Evolutionary conservation across 306 rosid species (phyloP).

Genomic region (Pyrus pyrifolia): DNA sequence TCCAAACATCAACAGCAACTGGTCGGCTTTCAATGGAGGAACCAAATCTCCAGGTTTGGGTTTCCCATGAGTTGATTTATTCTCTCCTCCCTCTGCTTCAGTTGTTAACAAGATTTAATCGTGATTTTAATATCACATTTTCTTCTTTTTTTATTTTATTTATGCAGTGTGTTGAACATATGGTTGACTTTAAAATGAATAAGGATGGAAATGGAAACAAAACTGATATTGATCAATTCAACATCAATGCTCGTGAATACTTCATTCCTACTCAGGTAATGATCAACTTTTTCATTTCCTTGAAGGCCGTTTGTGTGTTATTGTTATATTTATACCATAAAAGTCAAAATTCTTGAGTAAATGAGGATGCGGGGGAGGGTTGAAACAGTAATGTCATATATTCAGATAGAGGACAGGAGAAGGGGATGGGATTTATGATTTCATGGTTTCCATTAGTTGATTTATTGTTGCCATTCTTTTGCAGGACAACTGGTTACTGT

Average conservation of each 20-base stretch:
- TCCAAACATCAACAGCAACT: conserved; percentile 93
- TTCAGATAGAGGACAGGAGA: not conserved
- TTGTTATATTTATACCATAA: not conserved
- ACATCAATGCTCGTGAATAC: conserved; percentile 86
- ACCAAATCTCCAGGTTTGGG: conserved; percentile 91
- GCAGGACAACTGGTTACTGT: conserved; percentile 86
- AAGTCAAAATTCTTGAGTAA: not conserved
- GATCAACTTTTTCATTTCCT: not conserved
- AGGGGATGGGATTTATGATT: not conserved
- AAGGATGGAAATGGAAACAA: conserved; percentile 45
- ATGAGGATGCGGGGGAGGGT: not conserved
- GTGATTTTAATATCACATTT: not conserved
- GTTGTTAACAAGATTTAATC: not conserved
- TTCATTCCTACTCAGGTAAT: conserved; percentile 84
- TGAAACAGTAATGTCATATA: not conserved
- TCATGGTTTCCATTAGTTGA: conserved; percentile 8
- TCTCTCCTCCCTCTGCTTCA: not conserved
- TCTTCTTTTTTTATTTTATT: not conserved
- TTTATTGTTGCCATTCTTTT: conserved; percentile 12
- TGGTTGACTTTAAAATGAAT: conserved; percentile 60
- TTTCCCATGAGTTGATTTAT: conserved; percentile 4
- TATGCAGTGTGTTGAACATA: conserved; percentile 86
- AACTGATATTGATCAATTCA: conserved; percentile 29
- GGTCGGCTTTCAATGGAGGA: conserved; percentile 99
- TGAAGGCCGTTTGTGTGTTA: not conserved